These are phyloP conservation scores for Aspergillus conjunctus DNA, from an alignment of 495 filamentous ascomycete genomes.

Conservation along the genomic window DNA sequence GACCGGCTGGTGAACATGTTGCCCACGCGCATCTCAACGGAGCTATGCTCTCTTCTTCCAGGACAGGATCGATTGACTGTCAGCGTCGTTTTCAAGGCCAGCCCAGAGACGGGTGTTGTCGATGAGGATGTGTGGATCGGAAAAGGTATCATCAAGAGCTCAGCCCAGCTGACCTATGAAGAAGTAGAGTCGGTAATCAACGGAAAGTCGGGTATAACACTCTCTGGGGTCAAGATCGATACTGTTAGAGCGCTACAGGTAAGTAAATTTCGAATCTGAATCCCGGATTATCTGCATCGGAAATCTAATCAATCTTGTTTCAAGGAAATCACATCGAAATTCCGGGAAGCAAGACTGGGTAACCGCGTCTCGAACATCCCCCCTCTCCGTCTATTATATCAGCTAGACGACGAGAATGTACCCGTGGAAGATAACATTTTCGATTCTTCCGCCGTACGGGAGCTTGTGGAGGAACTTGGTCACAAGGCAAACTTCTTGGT, in stretches of 20 bases:
- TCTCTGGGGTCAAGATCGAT: constrained; percentile 62
- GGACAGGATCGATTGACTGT: constrained; percentile 87
- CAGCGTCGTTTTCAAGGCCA: constrained; percentile 87
- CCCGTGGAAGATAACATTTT: constrained; percentile 96
- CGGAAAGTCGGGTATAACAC: constrained; percentile 57
- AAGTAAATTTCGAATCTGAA: constrained; percentile 31
- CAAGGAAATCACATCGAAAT: constrained; percentile 77
- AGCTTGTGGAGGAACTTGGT: constrained; percentile 91
- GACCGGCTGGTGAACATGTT: constrained; percentile 91
- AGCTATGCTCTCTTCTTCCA: constrained; percentile 84
- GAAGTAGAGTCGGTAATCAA: constrained; percentile 80
- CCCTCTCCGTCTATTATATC: constrained; percentile 82
- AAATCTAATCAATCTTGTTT: constrained; percentile 9
- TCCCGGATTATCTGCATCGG: neutral
- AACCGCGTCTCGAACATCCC: constrained; percentile 76
- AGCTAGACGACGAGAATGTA: constrained; percentile 98
- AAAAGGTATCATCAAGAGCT: constrained; percentile 89
- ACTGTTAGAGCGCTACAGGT: constrained; percentile 78
- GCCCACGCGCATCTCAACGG: constrained; percentile 77
- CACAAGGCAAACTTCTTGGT: constrained; percentile 89
- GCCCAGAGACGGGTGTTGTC: constrained; percentile 73
- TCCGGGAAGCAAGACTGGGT: constrained; percentile 82
- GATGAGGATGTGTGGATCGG: constrained; percentile 87
- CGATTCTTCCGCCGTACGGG: constrained; percentile 83
- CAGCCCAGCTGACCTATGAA: constrained; percentile 77